phyloP scores from a whole-genome alignment of 2,329 filamentous ascomycete genomes.

The Periconia sp. region DNA sequence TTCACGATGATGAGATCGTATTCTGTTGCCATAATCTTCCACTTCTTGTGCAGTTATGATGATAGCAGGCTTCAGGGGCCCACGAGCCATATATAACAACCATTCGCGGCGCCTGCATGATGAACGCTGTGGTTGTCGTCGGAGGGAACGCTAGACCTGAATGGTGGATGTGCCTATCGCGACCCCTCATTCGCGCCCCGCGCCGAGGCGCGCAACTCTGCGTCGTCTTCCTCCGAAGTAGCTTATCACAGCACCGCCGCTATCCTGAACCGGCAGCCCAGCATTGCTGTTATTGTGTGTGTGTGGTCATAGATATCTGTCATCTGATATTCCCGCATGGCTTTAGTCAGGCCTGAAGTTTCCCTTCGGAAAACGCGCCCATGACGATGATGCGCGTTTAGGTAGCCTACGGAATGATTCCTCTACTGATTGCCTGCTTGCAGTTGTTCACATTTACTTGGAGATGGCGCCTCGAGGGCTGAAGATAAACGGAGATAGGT shows the following conservation, averaged over 20 bases:
- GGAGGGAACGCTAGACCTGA: constrained; percentile 18
- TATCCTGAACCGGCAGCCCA: constrained; percentile 10
- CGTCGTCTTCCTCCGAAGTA: constrained; percentile 13
- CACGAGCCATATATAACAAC: background rate
- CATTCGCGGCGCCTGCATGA: constrained; percentile 4
- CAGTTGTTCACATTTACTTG: background rate
- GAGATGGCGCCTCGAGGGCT: constrained; percentile 11
- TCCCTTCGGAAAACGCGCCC: constrained; percentile 10
- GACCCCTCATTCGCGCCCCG: constrained; percentile 30
- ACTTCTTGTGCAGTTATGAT: background rate
- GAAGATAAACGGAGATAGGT: constrained; percentile 30
- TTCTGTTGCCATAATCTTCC: constrained; percentile 16
- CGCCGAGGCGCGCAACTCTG: constrained; percentile 14
- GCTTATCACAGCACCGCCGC: constrained; percentile 24
- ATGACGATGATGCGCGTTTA: constrained; percentile 7
- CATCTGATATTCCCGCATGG: constrained; percentile 5
- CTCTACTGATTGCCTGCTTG: background rate
- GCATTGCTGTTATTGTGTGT: constrained; percentile 2
- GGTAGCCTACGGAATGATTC: constrained; percentile 3
- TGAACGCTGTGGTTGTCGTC: constrained; percentile 8
- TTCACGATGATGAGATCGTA: constrained; percentile 52
- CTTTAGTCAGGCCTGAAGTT: constrained; percentile 9
- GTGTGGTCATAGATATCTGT: constrained; percentile 22
- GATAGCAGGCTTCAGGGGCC: background rate
- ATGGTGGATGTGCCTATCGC: constrained; percentile 26